These are phyloP conservation scores for Psilocybe tampanensis DNA, from an alignment of 768 basidiomycete species.

Conservation along the genomic window DNA sequence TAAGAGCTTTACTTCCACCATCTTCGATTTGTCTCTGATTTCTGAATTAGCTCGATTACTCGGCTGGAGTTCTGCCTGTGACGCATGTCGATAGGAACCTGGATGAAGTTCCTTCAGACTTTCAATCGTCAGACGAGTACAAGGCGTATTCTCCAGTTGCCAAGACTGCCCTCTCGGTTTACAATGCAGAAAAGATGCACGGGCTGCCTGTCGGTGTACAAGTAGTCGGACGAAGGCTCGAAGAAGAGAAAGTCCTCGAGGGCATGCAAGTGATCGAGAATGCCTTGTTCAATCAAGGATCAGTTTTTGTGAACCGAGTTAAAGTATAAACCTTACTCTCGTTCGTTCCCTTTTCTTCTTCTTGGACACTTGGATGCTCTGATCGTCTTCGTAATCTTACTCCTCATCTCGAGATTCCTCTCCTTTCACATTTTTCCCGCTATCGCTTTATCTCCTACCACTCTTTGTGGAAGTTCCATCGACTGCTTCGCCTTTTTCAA, in stretches of 20 bases:
- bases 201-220: conserved; percentile 73
- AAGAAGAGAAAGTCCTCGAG: conserved; percentile 75
- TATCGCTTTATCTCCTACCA: not conserved
- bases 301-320: conserved; percentile 20
- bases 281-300: conserved; percentile 34
- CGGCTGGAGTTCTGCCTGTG: conserved; percentile 7
- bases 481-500: too few species aligned
- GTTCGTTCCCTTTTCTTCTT: not conserved
- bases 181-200: conserved; percentile 64
- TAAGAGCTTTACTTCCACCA: conserved; percentile 30
- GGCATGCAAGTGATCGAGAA: conserved; percentile 61
- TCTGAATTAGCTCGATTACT: conserved; percentile 10
- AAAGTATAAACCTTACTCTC: conserved; percentile 15
- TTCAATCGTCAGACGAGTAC: conserved; percentile 28
- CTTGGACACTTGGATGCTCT: not conserved
- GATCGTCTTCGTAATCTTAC: not conserved
- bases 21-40: conserved; percentile 15
- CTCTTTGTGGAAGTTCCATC: too few species aligned
- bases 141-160: conserved; percentile 34
- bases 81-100: conserved; percentile 8
- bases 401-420: not conserved
- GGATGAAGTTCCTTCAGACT: conserved; percentile 1
- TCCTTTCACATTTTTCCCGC: not conserved
- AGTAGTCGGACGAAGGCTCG: conserved; percentile 59
- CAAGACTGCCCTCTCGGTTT: conserved; percentile 47